These are phyloP conservation scores for Casuarina cunninghamiana DNA, from an alignment of 306 rosid genomes.

Conservation along the genomic window DNA sequence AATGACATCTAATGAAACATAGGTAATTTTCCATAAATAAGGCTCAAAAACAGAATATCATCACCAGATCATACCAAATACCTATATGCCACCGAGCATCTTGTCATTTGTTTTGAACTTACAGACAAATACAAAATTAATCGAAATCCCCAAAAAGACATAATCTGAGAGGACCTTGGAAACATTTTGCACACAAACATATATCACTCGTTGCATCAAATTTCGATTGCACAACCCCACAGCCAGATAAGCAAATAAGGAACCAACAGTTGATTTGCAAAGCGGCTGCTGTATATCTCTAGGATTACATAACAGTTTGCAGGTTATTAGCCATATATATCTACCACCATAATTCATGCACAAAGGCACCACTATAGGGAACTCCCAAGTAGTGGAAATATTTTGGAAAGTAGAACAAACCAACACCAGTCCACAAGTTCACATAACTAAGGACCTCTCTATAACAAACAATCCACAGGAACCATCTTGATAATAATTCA, in stretches of 20 bases:
- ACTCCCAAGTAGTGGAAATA: too few relatives aligned
- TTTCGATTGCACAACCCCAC: neutral
- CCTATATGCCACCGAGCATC: neutral
- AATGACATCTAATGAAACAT: constrained; percentile 16
- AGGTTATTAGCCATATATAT: neutral
- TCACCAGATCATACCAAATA: neutral
- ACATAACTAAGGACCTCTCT: too few relatives aligned
- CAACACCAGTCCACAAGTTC: too few relatives aligned
- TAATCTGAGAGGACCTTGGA: neutral
- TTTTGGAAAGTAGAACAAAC: too few relatives aligned
- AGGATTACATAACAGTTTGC: neutral
- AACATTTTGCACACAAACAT: neutral
- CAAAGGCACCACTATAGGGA: too few relatives aligned
- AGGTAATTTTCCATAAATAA: constrained; percentile 1
- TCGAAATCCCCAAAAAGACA: constrained; percentile 11
- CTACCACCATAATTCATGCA: neutral
- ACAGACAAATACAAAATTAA: neutral
- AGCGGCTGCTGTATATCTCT: neutral
- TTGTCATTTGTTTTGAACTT: neutral
- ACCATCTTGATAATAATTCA: too few relatives aligned
- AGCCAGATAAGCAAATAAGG: neutral
- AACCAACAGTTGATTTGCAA: neutral
- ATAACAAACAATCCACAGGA: too few relatives aligned
- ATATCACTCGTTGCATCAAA: neutral
- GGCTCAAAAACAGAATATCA: constrained; percentile 22